Evolutionary conservation across 306 rosid genomes (phyloP).

Genomic region (Sophora flavescens): DNA sequence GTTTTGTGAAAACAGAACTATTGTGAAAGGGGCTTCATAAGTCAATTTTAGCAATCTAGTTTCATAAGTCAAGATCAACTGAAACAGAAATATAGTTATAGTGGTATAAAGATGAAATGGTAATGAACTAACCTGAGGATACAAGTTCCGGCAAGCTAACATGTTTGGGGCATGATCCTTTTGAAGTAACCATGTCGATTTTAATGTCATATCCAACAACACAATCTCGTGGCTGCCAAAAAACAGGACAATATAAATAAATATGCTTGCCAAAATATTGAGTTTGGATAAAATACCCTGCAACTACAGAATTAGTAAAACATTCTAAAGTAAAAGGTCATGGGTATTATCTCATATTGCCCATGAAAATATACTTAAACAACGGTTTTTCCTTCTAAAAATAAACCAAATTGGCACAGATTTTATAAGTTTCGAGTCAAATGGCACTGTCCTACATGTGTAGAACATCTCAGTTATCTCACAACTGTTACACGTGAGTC

Average conservation of each 20-base stretch:
- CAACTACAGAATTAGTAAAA: conserved; percentile 19
- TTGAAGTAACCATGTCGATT: conserved; percentile 57
- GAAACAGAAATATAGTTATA: conserved; percentile 28
- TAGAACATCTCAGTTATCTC: no score
- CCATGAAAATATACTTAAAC: conserved; percentile 28
- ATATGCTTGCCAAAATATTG: conserved; percentile 1
- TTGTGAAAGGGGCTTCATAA: no score
- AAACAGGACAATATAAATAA: conserved; percentile 3
- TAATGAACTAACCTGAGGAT: conserved; percentile 55
- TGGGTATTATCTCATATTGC: conserved; percentile 13
- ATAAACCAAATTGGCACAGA: no score
- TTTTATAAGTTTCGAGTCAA: no score
- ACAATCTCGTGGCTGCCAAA: conserved; percentile 95
- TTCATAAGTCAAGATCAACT: conserved; percentile 15
- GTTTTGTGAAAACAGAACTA: no score
- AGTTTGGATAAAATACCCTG: conserved; percentile 27
- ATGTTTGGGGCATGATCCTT: conserved; percentile 74
- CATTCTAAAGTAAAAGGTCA: conserved; percentile 2
- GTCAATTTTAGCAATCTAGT: conserved; percentile 13
- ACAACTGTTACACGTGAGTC: no score
- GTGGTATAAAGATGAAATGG: conserved; percentile 19
- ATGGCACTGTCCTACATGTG: no score
- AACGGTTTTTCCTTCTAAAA: conserved; percentile 14
- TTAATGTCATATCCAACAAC: conserved; percentile 47
- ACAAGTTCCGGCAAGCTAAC: conserved; percentile 72